A percentile compares a stretch with the other conserved stretches of the same genome.
Conservation (phyloP, 306 rosid genomes). For the Acacia melanoxylon region DNA sequence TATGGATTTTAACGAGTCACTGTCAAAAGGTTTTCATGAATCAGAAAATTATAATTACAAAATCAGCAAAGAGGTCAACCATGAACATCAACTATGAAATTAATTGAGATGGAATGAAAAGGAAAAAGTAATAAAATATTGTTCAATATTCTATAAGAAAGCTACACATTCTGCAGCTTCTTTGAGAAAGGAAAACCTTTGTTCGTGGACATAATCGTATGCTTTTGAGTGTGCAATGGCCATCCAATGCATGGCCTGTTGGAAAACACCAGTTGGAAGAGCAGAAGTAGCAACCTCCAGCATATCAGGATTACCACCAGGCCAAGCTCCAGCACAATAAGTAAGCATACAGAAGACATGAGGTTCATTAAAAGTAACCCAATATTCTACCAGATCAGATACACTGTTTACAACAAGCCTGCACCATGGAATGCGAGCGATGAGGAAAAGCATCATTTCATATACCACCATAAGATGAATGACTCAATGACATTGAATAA, state of each 20-base stretch:
- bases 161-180: conserved; percentile 34
- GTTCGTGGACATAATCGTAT: conserved; percentile 76
- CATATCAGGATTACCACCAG: conserved; percentile 98
- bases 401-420: conserved; percentile 85
- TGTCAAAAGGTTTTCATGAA: conserved; percentile 35
- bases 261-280: conserved; percentile 90
- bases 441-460: background rate
- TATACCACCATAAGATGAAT: conserved; percentile 3
- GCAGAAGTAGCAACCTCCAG: conserved; percentile 89
- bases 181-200: conserved; percentile 53
- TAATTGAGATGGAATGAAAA: conserved; percentile 15
- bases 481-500: background rate
- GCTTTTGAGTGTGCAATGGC: conserved; percentile 88
- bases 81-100: conserved; percentile 6
- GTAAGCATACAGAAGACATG: conserved; percentile 89
- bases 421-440: conserved; percentile 36
- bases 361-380: conserved; percentile 97
- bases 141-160: conserved; percentile 24
- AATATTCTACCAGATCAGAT: conserved; percentile 78
- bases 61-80: conserved; percentile 25
- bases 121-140: conserved; percentile 12
- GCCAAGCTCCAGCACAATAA: conserved; percentile 96
- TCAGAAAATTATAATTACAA: conserved; percentile 30
- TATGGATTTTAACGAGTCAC: conserved; percentile 50
- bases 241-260: conserved; percentile 98